Conservation (phyloP, 176 grass and related monocot genomes). For the barley (Hordeum vulgare) region MorexV3_pseudomolecules_assembly NC_058521.1:567958320-567958819, state of each 20-base stretch:
- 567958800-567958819: background rate
- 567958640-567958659: conserved; percentile 29
- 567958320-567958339: too few species aligned
- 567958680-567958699: background rate
- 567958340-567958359: too few species aligned
- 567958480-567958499: too few species aligned
- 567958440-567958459: too few species aligned
- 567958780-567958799: conserved; percentile 22
- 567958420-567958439: too few species aligned
- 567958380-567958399: too few species aligned
- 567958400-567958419: too few species aligned
- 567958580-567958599: conserved; percentile 50
- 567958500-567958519: too few species aligned
- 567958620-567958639: conserved; percentile 44
- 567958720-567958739: background rate
- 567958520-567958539: too few species aligned
- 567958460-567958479: too few species aligned
- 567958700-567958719: background rate
- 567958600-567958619: conserved; percentile 60
- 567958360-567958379: too few species aligned
- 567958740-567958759: conserved; percentile 48
- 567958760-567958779: conserved; percentile 49
- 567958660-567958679: conserved; percentile 5
- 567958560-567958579: conserved; percentile 62
- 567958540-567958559: background rate